These are phyloP conservation scores for Selenicereus undatus DNA, from an alignment of 148 eudicot genomes.

Conservation along the genomic window DNA sequence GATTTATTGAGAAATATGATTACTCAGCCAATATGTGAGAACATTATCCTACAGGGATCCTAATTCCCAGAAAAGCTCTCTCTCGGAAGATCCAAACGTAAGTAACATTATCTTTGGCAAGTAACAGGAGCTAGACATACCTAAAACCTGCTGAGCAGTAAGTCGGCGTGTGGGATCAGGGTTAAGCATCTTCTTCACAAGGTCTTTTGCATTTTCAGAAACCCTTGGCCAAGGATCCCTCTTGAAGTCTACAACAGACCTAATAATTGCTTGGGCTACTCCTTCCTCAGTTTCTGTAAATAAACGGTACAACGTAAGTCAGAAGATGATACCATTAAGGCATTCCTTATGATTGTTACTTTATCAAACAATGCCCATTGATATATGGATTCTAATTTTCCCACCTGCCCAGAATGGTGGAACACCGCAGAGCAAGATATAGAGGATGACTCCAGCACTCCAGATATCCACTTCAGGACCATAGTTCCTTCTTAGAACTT, in stretches of 20 bases:
- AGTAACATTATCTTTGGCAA: too few relatives aligned
- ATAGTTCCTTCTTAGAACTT: constrained; percentile 12
- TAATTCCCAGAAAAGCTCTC: too few relatives aligned
- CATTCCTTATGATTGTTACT: background rate
- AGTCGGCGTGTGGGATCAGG: constrained; percentile 53
- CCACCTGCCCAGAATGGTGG: constrained; percentile 23
- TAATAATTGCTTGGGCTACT: constrained; percentile 2
- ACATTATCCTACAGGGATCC: background rate
- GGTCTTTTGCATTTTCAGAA: constrained; percentile 66
- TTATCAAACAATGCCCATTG: background rate
- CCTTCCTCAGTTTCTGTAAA: constrained; percentile 6
- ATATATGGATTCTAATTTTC: background rate
- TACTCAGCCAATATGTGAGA: background rate
- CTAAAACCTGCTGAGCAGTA: constrained; percentile 63
- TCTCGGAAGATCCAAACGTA: too few relatives aligned
- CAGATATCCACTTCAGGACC: constrained; percentile 21
- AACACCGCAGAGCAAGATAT: constrained; percentile 19
- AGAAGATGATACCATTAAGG: background rate
- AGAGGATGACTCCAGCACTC: constrained; percentile 22
- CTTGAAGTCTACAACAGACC: constrained; percentile 33
- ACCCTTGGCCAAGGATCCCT: constrained; percentile 73
- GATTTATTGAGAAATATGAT: background rate
- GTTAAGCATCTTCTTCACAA: constrained; percentile 60
- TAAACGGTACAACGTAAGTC: background rate
- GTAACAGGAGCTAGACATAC: constrained; percentile 25